Base-by-base conservation (phyloP, 108 stramenopile genomes). In the Thalassiosira profunda region DNA sequence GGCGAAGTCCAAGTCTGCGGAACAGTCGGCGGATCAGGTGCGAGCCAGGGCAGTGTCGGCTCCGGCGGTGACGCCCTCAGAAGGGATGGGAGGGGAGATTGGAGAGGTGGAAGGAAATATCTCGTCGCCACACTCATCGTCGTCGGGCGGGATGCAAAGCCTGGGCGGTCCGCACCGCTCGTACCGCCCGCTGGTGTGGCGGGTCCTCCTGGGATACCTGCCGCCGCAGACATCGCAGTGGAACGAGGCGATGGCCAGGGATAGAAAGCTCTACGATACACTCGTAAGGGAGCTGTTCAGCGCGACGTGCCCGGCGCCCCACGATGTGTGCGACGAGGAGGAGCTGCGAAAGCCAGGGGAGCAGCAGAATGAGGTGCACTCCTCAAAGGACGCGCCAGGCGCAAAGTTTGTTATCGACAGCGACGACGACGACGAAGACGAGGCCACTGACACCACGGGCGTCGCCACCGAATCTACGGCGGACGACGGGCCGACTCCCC, bases 151-250 rank as follows among this genome's bases (percentile, higher is more conserved):
- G 0, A 62, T 23, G 15, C 29, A 68, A 42, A n/a, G n/a, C n/a
- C n/a, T n/a, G n/a, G n/a, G n/a, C n/a, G n/a, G n/a, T n/a, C 61
- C 67, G 1, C 75, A 63, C 24, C 33, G 84, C 23, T 80, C 84
- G 41, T 74, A 79, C 41, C 88, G 93, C 5, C 84, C 74, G 3
- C 59, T 95, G 0, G 85, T 81, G 1, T 95, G 93, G 93, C 49
- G 93, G 36, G 77, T 92, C 8, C 42, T 95, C 1, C 41, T 92
- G 65, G 89, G 89, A 31, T 86, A 85, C 38, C 51, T 95, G 30
- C 89, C 90, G 5, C 60, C 65, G 10, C 61, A 74, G 14, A 81
- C 82, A 12, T 41, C 46, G 14, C 18, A 83, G 21, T 95, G 93
- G 93, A 59, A 81, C 33, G 40, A 51, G 20, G 30, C 61, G 17